A percentile compares a stretch with the other conserved stretches of the same genome.
Evolutionary conservation across 768 basidiomycete genomes (phyloP).

Genomic region (Suillus spraguei): DNA sequence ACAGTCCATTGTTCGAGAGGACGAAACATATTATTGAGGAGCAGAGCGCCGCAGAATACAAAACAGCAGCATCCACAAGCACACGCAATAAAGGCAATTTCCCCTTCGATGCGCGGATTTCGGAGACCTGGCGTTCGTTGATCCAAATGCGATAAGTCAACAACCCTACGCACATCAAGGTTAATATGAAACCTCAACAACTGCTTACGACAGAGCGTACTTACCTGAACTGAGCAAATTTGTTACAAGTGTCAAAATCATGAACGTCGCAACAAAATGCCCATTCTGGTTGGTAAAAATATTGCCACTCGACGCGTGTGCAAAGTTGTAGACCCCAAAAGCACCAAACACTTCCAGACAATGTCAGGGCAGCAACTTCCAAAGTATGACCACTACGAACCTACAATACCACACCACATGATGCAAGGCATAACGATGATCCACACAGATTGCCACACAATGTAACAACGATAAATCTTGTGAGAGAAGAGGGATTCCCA

Average conservation of each 20-base stretch:
- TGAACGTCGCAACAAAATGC: not conserved
- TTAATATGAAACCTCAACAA: too few species aligned
- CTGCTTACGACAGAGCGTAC: not conserved
- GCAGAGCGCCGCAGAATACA: too few species aligned
- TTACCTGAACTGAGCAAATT: not conserved
- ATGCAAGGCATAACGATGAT: conserved; percentile 14
- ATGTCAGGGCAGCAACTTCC: not conserved
- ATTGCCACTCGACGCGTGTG: not conserved
- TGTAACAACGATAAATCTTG: conserved; percentile 16
- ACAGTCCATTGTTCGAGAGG: conserved; percentile 4
- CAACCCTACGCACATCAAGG: not conserved
- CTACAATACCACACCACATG: conserved; percentile 11
- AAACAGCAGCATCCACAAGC: not conserved
- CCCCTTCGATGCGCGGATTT: not conserved
- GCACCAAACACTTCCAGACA: too few species aligned
- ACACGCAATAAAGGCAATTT: conserved; percentile 1
- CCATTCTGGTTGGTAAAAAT: not conserved
- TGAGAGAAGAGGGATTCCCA: not conserved
- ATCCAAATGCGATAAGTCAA: not conserved
- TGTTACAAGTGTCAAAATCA: not conserved
- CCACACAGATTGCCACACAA: conserved; percentile 17
- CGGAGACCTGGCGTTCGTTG: not conserved
- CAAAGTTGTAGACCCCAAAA: not conserved
- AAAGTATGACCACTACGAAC: conserved; percentile 4
- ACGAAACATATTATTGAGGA: conserved; percentile 7